Evolutionary conservation across 495 filamentous ascomycete species (phyloP).

Genomic region (Barbatosphaeria neglecta): DNA sequence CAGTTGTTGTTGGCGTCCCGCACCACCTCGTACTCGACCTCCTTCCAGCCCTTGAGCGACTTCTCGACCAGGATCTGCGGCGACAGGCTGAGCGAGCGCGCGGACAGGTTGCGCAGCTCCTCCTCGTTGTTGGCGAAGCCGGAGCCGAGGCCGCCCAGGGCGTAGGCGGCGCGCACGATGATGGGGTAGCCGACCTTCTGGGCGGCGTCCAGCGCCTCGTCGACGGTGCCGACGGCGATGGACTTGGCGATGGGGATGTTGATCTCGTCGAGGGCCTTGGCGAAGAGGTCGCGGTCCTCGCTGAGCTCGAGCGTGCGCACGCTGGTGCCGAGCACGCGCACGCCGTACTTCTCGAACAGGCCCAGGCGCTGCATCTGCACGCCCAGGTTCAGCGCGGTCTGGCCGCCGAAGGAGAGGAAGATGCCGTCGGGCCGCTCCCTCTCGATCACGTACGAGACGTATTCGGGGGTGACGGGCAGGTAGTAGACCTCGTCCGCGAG

Average conservation of each 20-base stretch:
- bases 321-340: slow-evolving; percentile 89
- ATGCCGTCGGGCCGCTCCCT: slow-evolving; percentile 92
- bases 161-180: slow-evolving; percentile 93
- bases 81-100: slow-evolving; percentile 85
- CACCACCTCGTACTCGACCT: slow-evolving; percentile 96
- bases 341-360: slow-evolving; percentile 86
- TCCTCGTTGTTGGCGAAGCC: slow-evolving; percentile 93
- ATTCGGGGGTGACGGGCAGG: slow-evolving; percentile 89
- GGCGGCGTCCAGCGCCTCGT: slow-evolving; percentile 81
- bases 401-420: slow-evolving; percentile 92
- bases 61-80: slow-evolving; percentile 97
- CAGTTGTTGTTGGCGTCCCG: slow-evolving; percentile 92
- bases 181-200: slow-evolving; percentile 86
- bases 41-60: slow-evolving; percentile 99
- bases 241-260: slow-evolving; percentile 95
- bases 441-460: slow-evolving; percentile 93
- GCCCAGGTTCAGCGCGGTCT: slow-evolving; percentile 91
- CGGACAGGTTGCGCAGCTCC: slow-evolving; percentile 84
- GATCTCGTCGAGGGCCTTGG: slow-evolving; percentile 80
- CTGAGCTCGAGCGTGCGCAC: slow-evolving; percentile 87
- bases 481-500: slow-evolving; percentile 98
- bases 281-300: slow-evolving; percentile 92
- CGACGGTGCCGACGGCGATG: slow-evolving; percentile 78
- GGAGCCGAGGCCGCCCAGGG: slow-evolving; percentile 87
- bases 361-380: slow-evolving; percentile 97